phyloP scores from a whole-genome alignment of 169 alveolate species.

The Babesia divergens region DNA sequence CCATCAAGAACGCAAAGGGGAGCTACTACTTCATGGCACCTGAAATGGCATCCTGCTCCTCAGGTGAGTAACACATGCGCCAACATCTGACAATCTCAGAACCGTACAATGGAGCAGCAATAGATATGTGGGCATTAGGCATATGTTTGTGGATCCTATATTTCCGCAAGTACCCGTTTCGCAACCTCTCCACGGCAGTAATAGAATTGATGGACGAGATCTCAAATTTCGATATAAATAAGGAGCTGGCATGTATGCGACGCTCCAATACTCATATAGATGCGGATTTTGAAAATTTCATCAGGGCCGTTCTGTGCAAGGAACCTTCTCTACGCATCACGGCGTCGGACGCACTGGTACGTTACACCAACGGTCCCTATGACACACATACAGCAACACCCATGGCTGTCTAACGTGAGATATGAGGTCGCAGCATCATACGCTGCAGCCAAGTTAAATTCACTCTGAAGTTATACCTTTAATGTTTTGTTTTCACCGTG shows the following conservation, averaged over 20 bases:
- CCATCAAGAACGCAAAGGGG: conserved; percentile 32
- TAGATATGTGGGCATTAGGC: conserved; percentile 60
- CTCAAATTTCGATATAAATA: conserved; percentile 6
- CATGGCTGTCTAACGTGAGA: background rate
- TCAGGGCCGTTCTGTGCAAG: conserved; percentile 17
- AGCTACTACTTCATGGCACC: conserved; percentile 48
- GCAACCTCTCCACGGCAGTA: background rate
- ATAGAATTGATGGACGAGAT: conserved; percentile 9
- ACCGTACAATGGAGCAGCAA: conserved; percentile 24
- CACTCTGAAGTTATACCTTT: background rate
- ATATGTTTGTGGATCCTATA: conserved; percentile 26
- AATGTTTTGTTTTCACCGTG: background rate
- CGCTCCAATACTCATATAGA: background rate
- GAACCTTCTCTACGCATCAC: conserved; percentile 22
- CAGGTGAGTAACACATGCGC: background rate
- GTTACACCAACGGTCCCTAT: background rate
- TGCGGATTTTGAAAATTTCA: conserved; percentile 17
- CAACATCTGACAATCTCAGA: background rate
- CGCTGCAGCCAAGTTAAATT: background rate
- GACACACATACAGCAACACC: background rate
- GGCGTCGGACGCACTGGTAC: conserved; percentile 37
- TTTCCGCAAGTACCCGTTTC: conserved; percentile 34
- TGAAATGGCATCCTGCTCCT: background rate
- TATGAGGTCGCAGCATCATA: background rate
- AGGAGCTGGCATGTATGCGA: background rate